Evolutionary conservation across 2,329 filamentous ascomycete genomes (phyloP), one percentile per base, ranked within the genome.

Genomic region (Mollisiaceae sp.): DNA sequence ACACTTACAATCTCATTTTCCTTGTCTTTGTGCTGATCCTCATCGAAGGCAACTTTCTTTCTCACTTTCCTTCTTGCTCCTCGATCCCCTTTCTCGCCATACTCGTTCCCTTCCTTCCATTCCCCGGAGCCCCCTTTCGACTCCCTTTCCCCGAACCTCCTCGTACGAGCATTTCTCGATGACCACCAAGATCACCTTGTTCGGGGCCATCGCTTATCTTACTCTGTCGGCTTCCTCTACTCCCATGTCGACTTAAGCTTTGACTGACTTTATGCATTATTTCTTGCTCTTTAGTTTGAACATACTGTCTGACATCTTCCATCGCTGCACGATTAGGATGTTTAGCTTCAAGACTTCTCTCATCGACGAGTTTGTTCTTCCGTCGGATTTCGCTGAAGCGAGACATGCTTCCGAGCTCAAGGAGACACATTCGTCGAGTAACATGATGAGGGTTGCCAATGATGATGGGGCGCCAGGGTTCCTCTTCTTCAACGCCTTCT

Each of bases 321-420:
- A 76, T 39, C 1, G 70, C 71, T 24, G 69, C 69, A 52, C 72
- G 69, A 65, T 76, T 75, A 0, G 74, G 71, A 67, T 76, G 74
- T 52, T 70, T 72, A 12, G 73, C 72, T 67, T 76, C 75, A 9
- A 74, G 65, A 61, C 69, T 72, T 43, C 63, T 59, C 65, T 79
- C 76, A 69, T 87, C 85, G 57, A 88, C 82, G 58, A 89, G 78
- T 55, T 79, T 80, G 71, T 89, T 89, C 73, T 82, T 85, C 70
- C 79, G 83, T 66, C 86, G 81, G 66, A 94, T 92, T 76, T 93
- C 90, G 27, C 86, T 90, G 88, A 89, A 94, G 47, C 91, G 81
- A 59, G 85, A 89, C 81, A 90, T 80, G 41, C 80, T 78, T 0
- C 91, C 91, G 65, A 91, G 78, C 76, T 94, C 91, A 18, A 94